Evolutionary conservation across 768 basidiomycete genomes (phyloP), one percentile per base, ranked within the genome.

Genomic region (Cytidiella melzeri): DNA sequence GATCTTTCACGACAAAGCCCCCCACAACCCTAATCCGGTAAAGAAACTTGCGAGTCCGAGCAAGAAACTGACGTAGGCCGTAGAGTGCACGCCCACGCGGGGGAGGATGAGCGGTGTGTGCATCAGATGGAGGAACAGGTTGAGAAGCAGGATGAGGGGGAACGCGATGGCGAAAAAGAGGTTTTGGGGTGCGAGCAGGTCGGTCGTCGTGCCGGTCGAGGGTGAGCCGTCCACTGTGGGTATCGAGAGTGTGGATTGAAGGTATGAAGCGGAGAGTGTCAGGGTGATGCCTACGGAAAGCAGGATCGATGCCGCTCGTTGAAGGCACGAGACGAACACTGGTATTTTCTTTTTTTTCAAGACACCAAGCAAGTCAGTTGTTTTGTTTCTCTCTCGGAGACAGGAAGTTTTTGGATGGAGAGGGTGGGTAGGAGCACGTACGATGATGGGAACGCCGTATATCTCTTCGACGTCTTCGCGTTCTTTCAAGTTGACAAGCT

Each of bases 291-390:
- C 87, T 15, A 90, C 61, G 11, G 84, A 79, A 47, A 87, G 75
- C 5, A 91, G 62, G 52, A 90, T 74, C 4, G 83, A 75, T 62
- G 88, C 87, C 52, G 89, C 67, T 47, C 88, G 78, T 61, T 89
- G 85, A 46, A 92, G 71, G 59, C 81, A 84, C 6, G 83, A 79
- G 18, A 92, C 75, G 61, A 91, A 86, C 2, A 87, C 80, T 0
- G 89, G 89, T 25, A 92, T 87, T 53, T 73, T 74, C 87, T 87
- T 58, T n/a, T n/a, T n/a, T n/a, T n/a, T n/a, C n/a, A n/a, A n/a
- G n/a, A n/a, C n/a, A 6, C 28, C 25, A 56, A 39, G 48, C 38
- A 24, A 44, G 5, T n/a, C 42, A 47, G 15, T 19, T 18, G 36
- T n/a, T 49, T 27, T 49, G 51, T 13, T 11, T 3, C n/a, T 19